Conservation (phyloP, 75 land plant species). For the Larix kaempferi region DNA sequence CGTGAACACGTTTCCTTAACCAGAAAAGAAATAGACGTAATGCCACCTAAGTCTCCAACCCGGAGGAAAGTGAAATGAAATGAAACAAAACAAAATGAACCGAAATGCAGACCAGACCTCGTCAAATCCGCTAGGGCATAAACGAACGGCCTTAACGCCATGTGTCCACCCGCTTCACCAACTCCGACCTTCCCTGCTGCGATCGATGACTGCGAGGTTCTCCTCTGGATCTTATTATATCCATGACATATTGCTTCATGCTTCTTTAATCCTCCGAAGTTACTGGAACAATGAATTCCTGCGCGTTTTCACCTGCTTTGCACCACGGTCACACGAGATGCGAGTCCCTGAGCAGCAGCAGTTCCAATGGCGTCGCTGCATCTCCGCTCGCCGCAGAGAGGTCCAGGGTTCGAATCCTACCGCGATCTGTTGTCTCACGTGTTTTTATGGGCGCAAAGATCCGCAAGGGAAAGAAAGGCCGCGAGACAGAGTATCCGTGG, state of each 20-base stretch:
- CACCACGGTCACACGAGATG: neutral
- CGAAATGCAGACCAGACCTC: neutral
- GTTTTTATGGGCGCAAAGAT: conserved; percentile 18
- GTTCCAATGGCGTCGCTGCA: no score
- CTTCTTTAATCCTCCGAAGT: neutral
- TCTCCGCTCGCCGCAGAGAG: neutral
- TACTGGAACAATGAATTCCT: neutral
- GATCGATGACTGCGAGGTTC: conserved; percentile 1
- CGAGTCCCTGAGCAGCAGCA: neutral
- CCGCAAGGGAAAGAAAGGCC: conserved; percentile 36
- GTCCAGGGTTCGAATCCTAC: neutral
- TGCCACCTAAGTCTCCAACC: no score
- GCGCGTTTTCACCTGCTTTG: neutral
- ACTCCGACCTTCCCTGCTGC: no score
- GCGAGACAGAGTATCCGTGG: conserved; percentile 67
- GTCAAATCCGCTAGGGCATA: neutral
- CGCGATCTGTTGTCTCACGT: neutral
- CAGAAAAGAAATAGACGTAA: no score
- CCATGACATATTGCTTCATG: neutral
- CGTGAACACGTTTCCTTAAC: no score
- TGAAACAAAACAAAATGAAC: neutral
- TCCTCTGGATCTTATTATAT: neutral
- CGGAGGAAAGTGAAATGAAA: no score
- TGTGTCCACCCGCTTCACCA: conserved; percentile 5
- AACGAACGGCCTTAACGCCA: neutral